A percentile compares a stretch with the other conserved stretches of the same genome.
phyloP scores from a whole-genome alignment of 2,329 filamentous ascomycete species.

The Pestalotiopsis fici region DNA sequence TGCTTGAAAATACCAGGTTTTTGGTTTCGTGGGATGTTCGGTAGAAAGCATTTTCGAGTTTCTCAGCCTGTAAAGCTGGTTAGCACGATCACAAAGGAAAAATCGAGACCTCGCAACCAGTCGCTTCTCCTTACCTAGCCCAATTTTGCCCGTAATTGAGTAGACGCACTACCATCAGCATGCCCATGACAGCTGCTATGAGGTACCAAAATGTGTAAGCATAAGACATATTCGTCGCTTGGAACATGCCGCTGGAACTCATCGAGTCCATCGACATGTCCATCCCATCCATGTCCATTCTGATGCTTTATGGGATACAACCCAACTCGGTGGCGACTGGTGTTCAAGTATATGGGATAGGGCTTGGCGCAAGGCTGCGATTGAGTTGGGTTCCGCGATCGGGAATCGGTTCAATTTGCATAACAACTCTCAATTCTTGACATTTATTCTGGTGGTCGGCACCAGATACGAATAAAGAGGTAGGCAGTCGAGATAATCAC shows the following conservation, averaged over 20 bases:
- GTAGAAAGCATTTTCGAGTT: conserved; percentile 43
- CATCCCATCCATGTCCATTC: conserved; percentile 29
- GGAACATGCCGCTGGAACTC: conserved; percentile 34
- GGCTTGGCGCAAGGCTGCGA: background rate
- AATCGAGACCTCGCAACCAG: background rate
- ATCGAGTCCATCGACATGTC: conserved; percentile 2
- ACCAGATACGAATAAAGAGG: background rate
- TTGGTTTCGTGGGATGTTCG: conserved; percentile 53
- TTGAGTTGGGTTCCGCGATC: background rate
- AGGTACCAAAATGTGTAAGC: conserved; percentile 63
- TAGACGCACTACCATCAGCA: conserved; percentile 39
- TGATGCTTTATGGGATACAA: conserved; percentile 5
- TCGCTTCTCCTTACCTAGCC: conserved; percentile 37
- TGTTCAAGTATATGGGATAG: background rate
- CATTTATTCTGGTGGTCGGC: background rate
- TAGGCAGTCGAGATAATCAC: background rate
- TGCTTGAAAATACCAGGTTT: conserved; percentile 42
- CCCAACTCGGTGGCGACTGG: background rate
- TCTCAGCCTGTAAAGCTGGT: conserved; percentile 40
- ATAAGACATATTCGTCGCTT: conserved; percentile 48
- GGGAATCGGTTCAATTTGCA: background rate
- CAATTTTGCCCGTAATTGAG: conserved; percentile 44
- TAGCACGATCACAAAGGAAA: background rate
- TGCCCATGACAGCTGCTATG: conserved; percentile 47
- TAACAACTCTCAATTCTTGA: background rate